Evolutionary conservation across 257 asterid genomes (phyloP).

Genomic region (Solanum habrochaites): DNA sequence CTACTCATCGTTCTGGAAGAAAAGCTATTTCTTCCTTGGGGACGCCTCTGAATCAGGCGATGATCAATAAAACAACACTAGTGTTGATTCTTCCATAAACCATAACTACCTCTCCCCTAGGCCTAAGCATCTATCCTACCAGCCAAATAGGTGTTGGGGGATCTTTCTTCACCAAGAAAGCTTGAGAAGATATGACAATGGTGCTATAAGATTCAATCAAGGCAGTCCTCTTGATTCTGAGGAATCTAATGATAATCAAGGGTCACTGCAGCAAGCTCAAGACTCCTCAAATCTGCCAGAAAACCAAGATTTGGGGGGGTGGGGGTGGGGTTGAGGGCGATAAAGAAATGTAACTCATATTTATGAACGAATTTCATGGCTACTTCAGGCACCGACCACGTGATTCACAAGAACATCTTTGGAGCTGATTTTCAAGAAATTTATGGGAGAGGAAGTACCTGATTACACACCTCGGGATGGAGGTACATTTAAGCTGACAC

Average conservation of each 20-base stretch:
- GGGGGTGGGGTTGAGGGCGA: slow-evolving; percentile 6
- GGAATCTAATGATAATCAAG: slow-evolving; percentile 16
- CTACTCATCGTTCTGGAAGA: neutral
- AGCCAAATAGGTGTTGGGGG: slow-evolving; percentile 41
- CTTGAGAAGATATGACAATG: neutral
- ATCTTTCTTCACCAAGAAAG: slow-evolving; percentile 1
- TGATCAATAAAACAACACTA: slow-evolving; percentile 4
- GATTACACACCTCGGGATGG: neutral
- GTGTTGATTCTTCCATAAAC: slow-evolving; percentile 23
- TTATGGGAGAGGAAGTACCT: neutral
- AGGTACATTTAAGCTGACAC: slow-evolving; percentile 88
- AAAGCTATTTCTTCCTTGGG: neutral
- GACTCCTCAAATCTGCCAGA: slow-evolving; percentile 3
- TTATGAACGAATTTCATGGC: slow-evolving; percentile 11
- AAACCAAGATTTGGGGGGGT: neutral
- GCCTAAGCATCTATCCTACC: slow-evolving; percentile 53
- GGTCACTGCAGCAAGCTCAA: slow-evolving; percentile 6
- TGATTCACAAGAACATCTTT: slow-evolving; percentile 14
- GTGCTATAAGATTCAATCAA: neutral
- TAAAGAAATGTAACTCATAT: slow-evolving; percentile 15
- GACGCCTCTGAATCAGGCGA: slow-evolving; percentile 7
- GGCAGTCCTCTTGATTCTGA: neutral
- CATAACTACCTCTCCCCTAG: slow-evolving; percentile 48
- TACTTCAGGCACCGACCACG: neutral
- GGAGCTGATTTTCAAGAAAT: slow-evolving; percentile 5